A percentile compares a stretch with the other conserved stretches of the same genome.
phyloP scores from a whole-genome alignment of 352 stramenopile genomes.

The Sclerospora graminicola region DNA sequence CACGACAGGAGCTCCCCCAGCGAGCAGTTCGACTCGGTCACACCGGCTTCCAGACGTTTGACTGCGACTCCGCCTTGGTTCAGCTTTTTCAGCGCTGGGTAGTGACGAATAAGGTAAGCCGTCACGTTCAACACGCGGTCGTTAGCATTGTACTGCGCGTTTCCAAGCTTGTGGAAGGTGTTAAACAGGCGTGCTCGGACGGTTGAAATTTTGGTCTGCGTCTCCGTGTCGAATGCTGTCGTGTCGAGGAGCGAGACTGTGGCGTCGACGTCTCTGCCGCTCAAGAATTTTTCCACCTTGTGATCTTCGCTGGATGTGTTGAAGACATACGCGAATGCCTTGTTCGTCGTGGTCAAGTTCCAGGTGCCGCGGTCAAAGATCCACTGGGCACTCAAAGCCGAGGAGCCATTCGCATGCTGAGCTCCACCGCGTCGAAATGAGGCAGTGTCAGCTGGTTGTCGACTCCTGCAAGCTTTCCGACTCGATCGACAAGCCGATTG shows the following conservation, averaged over 20 bases:
- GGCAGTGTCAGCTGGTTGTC: constrained; percentile 7
- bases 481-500: constrained; percentile 11
- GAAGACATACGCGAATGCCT: constrained; percentile 7
- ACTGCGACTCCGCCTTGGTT: neutral
- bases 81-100: constrained; percentile 1
- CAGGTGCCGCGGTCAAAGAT: constrained; percentile 9
- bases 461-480: constrained; percentile 1
- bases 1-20: neutral
- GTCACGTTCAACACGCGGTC: constrained; percentile 3
- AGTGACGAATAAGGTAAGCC: constrained; percentile 5
- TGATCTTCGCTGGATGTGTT: constrained; percentile 1
- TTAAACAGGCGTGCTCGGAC: neutral
- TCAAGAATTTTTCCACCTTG: constrained; percentile 5
- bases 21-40: neutral
- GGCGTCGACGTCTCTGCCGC: neutral
- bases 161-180: neutral
- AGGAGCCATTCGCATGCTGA: constrained; percentile 4
- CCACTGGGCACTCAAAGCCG: neutral
- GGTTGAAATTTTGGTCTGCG: neutral
- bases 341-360: constrained; percentile 15
- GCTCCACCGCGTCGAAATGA: constrained; percentile 11
- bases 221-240: constrained; percentile 1
- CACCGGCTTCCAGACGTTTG: neutral
- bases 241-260: neutral
- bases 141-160: constrained; percentile 4